phyloP scores from a whole-genome alignment of 257 asterid species.

The Nicotiana paniculata region DNA sequence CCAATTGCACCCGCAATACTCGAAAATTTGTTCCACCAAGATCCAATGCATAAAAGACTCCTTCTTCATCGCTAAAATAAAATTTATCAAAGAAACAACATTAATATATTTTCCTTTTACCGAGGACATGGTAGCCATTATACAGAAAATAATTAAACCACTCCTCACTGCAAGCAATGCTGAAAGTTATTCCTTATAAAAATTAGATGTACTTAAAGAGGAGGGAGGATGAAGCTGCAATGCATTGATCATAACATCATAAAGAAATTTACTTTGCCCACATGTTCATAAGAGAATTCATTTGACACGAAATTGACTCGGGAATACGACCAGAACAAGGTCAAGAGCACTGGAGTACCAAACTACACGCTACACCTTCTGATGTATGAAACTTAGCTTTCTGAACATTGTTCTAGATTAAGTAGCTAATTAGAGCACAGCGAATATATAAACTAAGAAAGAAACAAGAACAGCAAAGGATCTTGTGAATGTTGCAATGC shows the following conservation, averaged over 20 bases:
- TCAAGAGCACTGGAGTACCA: neutral
- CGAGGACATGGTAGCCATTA: neutral
- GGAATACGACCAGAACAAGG: neutral
- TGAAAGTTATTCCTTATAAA: neutral
- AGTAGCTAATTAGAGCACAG: neutral
- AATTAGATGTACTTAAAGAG: neutral
- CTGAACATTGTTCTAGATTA: neutral
- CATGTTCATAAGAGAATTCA: neutral
- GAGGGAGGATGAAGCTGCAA: neutral
- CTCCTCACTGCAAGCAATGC: neutral
- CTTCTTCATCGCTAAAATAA: conserved; percentile 65
- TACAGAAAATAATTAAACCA: neutral
- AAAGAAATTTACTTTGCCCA: neutral
- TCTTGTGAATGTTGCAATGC: neutral
- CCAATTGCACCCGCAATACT: conserved; percentile 78
- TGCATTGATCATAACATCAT: conserved; percentile 5
- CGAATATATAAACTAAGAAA: neutral
- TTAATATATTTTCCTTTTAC: neutral
- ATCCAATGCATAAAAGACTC: conserved; percentile 87
- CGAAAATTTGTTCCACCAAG: conserved; percentile 98
- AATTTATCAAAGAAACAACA: conserved; percentile 6
- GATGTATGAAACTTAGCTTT: neutral
- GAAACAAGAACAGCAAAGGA: neutral
- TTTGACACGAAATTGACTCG: neutral
- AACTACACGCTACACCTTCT: neutral